These are phyloP conservation scores for Calonectria fujianensis DNA, from an alignment of 2,329 filamentous ascomycete species.

Conservation along the genomic window DNA sequence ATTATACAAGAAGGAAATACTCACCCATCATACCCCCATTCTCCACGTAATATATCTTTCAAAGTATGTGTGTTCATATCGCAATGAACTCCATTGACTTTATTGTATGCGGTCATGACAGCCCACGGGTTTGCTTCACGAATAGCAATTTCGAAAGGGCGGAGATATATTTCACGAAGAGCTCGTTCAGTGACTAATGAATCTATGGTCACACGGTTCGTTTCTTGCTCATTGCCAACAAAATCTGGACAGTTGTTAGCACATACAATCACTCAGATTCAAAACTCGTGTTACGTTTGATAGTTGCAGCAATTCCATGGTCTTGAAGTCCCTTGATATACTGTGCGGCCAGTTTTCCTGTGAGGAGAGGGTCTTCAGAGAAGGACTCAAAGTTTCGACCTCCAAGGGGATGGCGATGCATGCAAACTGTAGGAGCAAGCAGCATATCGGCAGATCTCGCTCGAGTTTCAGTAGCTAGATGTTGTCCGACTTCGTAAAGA, in stretches of 20 bases:
- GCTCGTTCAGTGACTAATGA: slow-evolving; percentile 79
- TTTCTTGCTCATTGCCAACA: slow-evolving; percentile 84
- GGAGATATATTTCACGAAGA: slow-evolving; percentile 82
- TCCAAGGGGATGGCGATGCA: slow-evolving; percentile 88
- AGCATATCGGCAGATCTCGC: slow-evolving; percentile 84
- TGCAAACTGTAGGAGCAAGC: slow-evolving; percentile 86
- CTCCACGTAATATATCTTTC: slow-evolving; percentile 74
- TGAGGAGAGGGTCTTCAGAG: slow-evolving; percentile 87
- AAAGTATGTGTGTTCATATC: slow-evolving; percentile 72
- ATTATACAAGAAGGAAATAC: slow-evolving; percentile 29
- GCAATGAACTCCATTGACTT: slow-evolving; percentile 78
- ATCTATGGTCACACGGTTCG: slow-evolving; percentile 72
- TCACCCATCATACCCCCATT: slow-evolving; percentile 78
- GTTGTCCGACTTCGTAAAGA: slow-evolving; percentile 80
- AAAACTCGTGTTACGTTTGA: slow-evolving; percentile 76
- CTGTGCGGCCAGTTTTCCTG: slow-evolving; percentile 82
- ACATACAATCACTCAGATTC: background rate
- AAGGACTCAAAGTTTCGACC: slow-evolving; percentile 92
- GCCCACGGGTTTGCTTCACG: slow-evolving; percentile 82
- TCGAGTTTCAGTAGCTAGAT: slow-evolving; percentile 82
- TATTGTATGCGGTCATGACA: slow-evolving; percentile 81
- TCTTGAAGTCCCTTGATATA: slow-evolving; percentile 85
- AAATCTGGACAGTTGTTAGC: slow-evolving; percentile 68
- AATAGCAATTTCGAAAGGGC: slow-evolving; percentile 83
- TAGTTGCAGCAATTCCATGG: slow-evolving; percentile 83